These are phyloP conservation scores for Vitis rotundifolia DNA, from an alignment of 164 flowering plant species.

Conservation along the genomic window DNA sequence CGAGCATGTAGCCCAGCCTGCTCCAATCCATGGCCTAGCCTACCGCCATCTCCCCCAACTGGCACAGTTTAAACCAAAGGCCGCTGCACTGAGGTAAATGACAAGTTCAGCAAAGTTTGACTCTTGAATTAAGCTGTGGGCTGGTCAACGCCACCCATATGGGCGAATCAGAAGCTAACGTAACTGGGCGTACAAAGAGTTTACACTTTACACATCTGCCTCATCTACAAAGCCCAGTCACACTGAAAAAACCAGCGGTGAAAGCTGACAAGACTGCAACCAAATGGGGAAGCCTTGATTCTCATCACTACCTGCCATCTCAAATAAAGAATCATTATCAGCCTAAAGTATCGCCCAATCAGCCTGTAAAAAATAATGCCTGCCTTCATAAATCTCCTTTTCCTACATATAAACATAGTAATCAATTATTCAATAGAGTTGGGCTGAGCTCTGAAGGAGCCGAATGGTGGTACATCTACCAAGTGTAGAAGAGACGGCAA, in stretches of 20 bases:
- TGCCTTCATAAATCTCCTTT: not conserved
- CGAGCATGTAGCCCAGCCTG: too few species aligned
- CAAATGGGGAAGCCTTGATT: conserved; percentile 3
- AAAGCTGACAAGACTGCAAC: conserved; percentile 2
- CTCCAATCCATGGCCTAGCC: too few species aligned
- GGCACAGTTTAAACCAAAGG: too few species aligned
- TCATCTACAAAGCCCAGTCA: too few species aligned
- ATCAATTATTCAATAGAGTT: not conserved
- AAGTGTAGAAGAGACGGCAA: conserved; percentile 33
- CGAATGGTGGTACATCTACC: not conserved
- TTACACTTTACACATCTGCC: too few species aligned
- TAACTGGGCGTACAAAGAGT: too few species aligned
- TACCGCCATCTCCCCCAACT: too few species aligned
- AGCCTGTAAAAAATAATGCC: not conserved
- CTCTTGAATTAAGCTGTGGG: too few species aligned
- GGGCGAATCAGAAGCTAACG: too few species aligned
- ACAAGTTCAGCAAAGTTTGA: too few species aligned
- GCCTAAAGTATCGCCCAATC: not conserved
- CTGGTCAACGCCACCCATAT: too few species aligned
- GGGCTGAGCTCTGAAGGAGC: not conserved
- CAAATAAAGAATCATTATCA: not conserved
- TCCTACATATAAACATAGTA: not conserved
- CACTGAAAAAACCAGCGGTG: not conserved
- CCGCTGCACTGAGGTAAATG: too few species aligned
- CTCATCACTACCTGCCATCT: not conserved